Percentiles rank a stretch among this genome's conserved stretches.
phyloP scores from a whole-genome alignment of 306 rosid species.

The Cucurbita pepo region DNA sequence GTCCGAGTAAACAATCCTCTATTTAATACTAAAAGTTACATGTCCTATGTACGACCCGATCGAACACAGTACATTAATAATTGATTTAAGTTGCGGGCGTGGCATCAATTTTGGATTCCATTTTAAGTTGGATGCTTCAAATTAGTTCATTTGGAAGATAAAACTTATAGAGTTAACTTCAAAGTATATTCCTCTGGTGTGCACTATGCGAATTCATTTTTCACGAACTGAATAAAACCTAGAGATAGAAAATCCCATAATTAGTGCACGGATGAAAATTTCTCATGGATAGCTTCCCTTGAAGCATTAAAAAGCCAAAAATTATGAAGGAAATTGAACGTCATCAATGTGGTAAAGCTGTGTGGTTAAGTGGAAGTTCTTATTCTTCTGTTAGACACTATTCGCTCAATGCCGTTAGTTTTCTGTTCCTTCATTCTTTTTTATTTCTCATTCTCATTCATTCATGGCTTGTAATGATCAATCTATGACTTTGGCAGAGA shows the following conservation, averaged over 20 bases:
- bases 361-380: neutral
- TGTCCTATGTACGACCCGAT: neutral
- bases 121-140: neutral
- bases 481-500: slow-evolving; percentile 38
- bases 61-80: neutral
- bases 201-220: neutral
- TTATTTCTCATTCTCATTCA: slow-evolving; percentile 6
- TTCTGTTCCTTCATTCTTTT: slow-evolving; percentile 3
- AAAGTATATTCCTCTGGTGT: too few relatives aligned
- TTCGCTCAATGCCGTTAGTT: slow-evolving; percentile 51
- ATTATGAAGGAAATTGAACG: neutral
- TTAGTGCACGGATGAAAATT: neutral
- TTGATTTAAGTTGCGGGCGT: neutral
- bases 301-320: neutral
- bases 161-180: neutral
- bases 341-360: neutral
- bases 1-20: neutral
- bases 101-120: neutral
- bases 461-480: slow-evolving; percentile 3
- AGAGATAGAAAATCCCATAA: neutral
- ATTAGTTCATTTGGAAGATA: neutral
- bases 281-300: neutral
- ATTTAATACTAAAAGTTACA: neutral
- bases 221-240: neutral
- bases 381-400: slow-evolving; percentile 22